Evolutionary conservation across 225 moss, liverwort and hornwort genomes (phyloP).

Genomic region (Rhytidiadelphus loreus): DNA sequence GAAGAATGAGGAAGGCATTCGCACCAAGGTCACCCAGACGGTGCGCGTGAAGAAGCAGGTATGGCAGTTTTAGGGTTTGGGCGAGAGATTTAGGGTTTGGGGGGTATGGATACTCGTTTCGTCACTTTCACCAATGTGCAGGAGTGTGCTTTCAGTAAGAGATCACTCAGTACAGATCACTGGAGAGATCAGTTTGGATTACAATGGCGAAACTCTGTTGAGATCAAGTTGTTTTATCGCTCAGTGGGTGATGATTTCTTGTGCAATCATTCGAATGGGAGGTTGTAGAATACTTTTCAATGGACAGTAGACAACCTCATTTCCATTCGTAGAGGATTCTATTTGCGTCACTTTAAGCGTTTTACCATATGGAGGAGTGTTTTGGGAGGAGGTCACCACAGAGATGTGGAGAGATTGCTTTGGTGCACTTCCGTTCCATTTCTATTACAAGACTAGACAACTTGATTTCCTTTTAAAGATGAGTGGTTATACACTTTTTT

Average conservation of each 20-base stretch:
- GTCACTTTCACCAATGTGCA: neutral
- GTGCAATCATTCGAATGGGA: neutral
- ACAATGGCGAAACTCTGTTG: neutral
- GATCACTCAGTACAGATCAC: neutral
- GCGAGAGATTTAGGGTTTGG: neutral
- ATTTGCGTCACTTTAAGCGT: neutral
- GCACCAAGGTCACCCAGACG: conserved; percentile 47
- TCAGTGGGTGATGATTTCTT: neutral
- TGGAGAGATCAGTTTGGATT: neutral
- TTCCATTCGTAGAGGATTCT: neutral
- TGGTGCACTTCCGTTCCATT: neutral
- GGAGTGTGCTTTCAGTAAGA: neutral
- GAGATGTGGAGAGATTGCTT: neutral
- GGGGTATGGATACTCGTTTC: neutral
- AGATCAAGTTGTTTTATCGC: neutral
- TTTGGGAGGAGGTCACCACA: neutral
- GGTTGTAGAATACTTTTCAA: neutral
- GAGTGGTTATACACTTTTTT: neutral
- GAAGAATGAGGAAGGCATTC: conserved; percentile 51
- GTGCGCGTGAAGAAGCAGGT: conserved; percentile 57
- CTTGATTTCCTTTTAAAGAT: neutral
- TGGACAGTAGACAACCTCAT: neutral
- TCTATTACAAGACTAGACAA: neutral
- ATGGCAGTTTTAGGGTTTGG: neutral
- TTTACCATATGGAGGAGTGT: neutral